Conservation (phyloP, 176 grass and related monocot genomes). For the Carex parvula region DNA sequence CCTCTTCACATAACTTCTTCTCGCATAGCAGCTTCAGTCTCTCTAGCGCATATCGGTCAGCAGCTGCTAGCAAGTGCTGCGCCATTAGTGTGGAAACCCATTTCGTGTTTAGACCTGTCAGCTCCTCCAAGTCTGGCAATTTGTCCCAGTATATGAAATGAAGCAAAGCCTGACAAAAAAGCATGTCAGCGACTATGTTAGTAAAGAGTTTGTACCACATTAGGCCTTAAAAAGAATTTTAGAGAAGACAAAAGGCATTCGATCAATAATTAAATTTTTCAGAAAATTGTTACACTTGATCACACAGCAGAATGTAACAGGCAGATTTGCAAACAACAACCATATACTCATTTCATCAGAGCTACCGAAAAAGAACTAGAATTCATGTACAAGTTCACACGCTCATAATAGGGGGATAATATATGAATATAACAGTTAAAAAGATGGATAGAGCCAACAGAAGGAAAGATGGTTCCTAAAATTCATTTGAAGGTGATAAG, state of each 20-base stretch:
- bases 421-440: neutral
- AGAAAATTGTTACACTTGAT: neutral
- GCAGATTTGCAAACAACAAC: neutral
- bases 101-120: conserved; percentile 71
- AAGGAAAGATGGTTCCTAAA: neutral
- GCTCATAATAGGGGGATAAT: neutral
- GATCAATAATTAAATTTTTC: neutral
- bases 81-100: conserved; percentile 90
- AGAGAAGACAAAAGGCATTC: neutral
- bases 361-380: neutral
- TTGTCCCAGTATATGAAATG: conserved; percentile 99
- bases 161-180: conserved; percentile 65
- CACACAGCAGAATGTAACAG: neutral
- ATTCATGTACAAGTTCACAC: neutral
- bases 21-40: conserved; percentile 89
- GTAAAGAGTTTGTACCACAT: neutral
- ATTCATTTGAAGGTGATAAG: neutral
- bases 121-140: conserved; percentile 77
- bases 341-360: neutral
- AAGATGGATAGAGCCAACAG: neutral
- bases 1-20: conserved; percentile 68
- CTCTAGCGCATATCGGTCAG: conserved; percentile 90
- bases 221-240: too few relatives aligned
- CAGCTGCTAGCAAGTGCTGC: conserved; percentile 92
- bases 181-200: neutral